Conservation (phyloP, 768 basidiomycete species). For the Boletus patriciae region DNA sequence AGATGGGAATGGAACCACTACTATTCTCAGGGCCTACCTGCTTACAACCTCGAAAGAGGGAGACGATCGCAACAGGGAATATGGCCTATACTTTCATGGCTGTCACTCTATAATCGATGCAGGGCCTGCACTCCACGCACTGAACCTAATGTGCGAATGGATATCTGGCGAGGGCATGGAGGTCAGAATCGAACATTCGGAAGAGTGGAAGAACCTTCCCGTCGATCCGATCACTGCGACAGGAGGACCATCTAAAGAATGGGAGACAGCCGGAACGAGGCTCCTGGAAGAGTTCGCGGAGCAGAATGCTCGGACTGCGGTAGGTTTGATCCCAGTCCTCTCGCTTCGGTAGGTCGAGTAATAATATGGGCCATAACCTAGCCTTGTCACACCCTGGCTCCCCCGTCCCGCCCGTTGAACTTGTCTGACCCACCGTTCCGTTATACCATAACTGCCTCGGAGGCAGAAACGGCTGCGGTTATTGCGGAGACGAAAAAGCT, state of each 20-base stretch:
- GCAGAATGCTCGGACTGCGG: conserved; percentile 3
- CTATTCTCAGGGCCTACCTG: conserved; percentile 12
- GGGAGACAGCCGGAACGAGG: conserved; percentile 13
- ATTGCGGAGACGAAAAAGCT: conserved; percentile 8
- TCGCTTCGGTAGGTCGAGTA: not conserved
- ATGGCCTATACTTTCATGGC: conserved; percentile 26
- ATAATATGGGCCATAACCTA: not conserved
- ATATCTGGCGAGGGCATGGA: conserved; percentile 17
- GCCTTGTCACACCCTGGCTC: conserved; percentile 9
- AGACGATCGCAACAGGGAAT: not conserved
- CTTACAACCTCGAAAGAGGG: conserved; percentile 7
- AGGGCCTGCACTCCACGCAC: conserved; percentile 20
- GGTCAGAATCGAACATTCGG: conserved; percentile 5
- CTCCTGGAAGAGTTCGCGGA: conserved; percentile 16
- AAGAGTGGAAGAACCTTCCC: conserved; percentile 30
- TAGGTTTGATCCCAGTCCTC: conserved; percentile 1
- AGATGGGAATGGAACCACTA: not conserved
- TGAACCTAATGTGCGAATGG: conserved; percentile 27
- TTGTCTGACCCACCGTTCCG: conserved; percentile 10
- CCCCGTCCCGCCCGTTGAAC: conserved; percentile 6
- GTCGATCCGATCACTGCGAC: conserved; percentile 27
- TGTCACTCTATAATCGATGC: conserved; percentile 25
- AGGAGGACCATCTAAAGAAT: conserved; percentile 20
- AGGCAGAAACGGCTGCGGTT: conserved; percentile 12
- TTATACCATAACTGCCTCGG: not conserved